These are phyloP conservation scores for Parathielavia hyrcaniae DNA, from an alignment of 495 filamentous ascomycete genomes.

Conservation along the genomic window DNA sequence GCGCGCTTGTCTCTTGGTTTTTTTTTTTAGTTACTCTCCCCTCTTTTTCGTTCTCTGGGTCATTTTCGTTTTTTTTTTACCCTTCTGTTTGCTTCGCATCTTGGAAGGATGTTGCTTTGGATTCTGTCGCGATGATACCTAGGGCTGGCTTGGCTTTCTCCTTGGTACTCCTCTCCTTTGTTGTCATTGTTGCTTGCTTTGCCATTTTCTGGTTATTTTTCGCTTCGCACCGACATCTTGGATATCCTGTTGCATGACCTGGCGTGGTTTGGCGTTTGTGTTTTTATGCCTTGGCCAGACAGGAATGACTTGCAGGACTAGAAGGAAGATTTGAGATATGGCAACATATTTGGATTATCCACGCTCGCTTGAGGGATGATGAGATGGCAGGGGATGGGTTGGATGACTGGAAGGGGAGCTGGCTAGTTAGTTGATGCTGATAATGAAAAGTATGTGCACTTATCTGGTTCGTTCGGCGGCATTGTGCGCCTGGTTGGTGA, in stretches of 20 bases:
- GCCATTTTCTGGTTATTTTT: constrained; percentile 20
- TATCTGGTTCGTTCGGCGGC: neutral
- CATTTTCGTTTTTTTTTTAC: neutral
- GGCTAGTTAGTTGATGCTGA: constrained; percentile 3
- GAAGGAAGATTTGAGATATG: neutral
- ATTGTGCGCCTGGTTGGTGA: neutral
- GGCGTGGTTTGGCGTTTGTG: constrained; percentile 5
- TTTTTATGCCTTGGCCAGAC: constrained; percentile 8
- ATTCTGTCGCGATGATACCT: constrained; percentile 18
- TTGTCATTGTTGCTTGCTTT: constrained; percentile 18
- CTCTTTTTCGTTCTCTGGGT: constrained; percentile 7
- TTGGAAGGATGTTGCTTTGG: too few relatives aligned
- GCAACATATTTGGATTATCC: constrained; percentile 3
- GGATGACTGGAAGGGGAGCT: neutral
- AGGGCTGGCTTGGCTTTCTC: constrained; percentile 1
- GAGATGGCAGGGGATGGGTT: neutral
- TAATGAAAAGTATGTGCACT: constrained; percentile 4
- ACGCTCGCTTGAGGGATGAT: constrained; percentile 1
- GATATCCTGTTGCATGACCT: constrained; percentile 4
- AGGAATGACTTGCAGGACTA: constrained; percentile 1
- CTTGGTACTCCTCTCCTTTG: constrained; percentile 10
- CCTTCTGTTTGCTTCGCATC: neutral
- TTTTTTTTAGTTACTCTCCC: constrained; percentile 2
- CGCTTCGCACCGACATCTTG: constrained; percentile 11
- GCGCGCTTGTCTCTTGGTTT: constrained; percentile 1